These are phyloP conservation scores for Hypoxylon sp. DNA, from an alignment of 2,329 filamentous ascomycete genomes.

Conservation along the genomic window DNA sequence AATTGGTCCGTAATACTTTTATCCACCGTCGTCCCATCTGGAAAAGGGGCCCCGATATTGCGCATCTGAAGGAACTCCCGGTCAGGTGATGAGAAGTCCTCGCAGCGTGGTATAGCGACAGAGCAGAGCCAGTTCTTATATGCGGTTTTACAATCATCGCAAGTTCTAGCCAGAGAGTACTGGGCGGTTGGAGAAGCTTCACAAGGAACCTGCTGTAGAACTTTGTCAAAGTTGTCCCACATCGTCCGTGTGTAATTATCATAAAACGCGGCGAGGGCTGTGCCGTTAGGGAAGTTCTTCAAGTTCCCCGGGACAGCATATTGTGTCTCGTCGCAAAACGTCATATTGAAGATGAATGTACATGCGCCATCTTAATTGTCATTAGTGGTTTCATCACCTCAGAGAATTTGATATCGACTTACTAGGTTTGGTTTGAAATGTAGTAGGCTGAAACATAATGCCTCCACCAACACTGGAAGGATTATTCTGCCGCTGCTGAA, in stretches of 20 bases:
- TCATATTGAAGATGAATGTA: slow-evolving; percentile 86
- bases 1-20: slow-evolving; percentile 51
- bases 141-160: slow-evolving; percentile 80
- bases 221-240: slow-evolving; percentile 85
- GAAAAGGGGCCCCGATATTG: slow-evolving; percentile 78
- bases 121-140: slow-evolving; percentile 98
- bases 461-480: slow-evolving; percentile 77
- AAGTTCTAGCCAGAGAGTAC: slow-evolving; percentile 86
- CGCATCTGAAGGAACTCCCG: slow-evolving; percentile 72
- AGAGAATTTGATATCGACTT: slow-evolving; percentile 48
- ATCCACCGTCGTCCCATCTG: slow-evolving; percentile 74
- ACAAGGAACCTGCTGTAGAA: slow-evolving; percentile 87
- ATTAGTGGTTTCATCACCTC: slow-evolving; percentile 19
- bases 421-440: slow-evolving; percentile 86
- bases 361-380: slow-evolving; percentile 64
- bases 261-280: slow-evolving; percentile 78
- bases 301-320: slow-evolving; percentile 92
- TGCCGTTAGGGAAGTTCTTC: slow-evolving; percentile 70
- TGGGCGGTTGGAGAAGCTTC: slow-evolving; percentile 79
- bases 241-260: slow-evolving; percentile 79
- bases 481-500: slow-evolving; percentile 66
- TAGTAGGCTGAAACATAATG: slow-evolving; percentile 77
- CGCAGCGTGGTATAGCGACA: slow-evolving; percentile 91
- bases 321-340: slow-evolving; percentile 88
- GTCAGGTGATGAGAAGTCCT: slow-evolving; percentile 76